These are phyloP conservation scores for Agrocybe pediades DNA, from an alignment of 768 basidiomycete species.

Conservation along the genomic window DNA sequence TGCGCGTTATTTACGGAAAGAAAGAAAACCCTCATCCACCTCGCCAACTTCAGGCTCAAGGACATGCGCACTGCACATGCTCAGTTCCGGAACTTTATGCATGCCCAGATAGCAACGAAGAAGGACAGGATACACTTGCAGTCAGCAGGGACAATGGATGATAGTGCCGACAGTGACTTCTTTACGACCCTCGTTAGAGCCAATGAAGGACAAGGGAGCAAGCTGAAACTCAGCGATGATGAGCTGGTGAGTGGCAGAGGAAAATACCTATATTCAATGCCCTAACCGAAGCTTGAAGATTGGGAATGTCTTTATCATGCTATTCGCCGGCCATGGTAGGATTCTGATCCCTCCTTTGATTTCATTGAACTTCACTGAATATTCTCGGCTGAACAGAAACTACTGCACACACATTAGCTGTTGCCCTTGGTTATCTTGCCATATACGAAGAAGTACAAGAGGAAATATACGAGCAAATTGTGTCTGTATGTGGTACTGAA, in stretches of 20 bases:
- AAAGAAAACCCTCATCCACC: not conserved
- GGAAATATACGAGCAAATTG: conserved; percentile 47
- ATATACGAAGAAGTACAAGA: conserved; percentile 48
- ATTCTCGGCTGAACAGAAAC: conserved; percentile 36
- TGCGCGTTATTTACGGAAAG: not conserved
- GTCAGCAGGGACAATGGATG: not conserved
- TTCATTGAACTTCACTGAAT: not conserved
- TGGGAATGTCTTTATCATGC: conserved; percentile 51
- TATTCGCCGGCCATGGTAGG: conserved; percentile 62
- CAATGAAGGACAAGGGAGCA: conserved; percentile 43
- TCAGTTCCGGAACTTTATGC: conserved; percentile 39
- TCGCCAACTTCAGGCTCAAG: conserved; percentile 1
- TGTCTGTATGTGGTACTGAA: conserved; percentile 32
- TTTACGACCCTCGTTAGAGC: conserved; percentile 48
- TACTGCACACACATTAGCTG: conserved; percentile 50
- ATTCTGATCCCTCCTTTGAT: not conserved
- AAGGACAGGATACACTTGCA: conserved; percentile 23
- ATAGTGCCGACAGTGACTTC: conserved; percentile 26
- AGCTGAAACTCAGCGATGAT: conserved; percentile 38
- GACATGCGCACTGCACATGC: conserved; percentile 29
- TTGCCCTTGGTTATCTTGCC: conserved; percentile 46
- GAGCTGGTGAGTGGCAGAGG: conserved; percentile 34
- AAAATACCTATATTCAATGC: not conserved
- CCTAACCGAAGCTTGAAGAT: conserved; percentile 32
- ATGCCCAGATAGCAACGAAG: conserved; percentile 32